Conservation (phyloP, 1,284 basidiomycete species). For the Sporisorium scitamineum region DNA sequence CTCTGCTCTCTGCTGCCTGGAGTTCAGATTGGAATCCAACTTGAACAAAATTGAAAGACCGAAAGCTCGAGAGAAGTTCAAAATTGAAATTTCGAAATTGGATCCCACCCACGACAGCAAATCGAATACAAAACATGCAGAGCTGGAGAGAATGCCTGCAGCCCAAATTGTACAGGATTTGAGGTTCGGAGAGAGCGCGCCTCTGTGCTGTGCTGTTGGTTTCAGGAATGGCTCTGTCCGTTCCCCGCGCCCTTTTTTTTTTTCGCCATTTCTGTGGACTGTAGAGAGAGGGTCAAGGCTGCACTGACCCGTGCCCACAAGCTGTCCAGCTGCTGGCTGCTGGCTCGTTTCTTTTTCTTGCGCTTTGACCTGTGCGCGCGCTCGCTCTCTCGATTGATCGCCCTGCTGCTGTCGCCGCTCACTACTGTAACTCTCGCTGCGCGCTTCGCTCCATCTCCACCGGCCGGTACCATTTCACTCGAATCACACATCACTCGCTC, state of each 20-base stretch:
- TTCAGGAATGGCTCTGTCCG: not conserved
- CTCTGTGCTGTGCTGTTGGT: not conserved
- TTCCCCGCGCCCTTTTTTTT: slow-evolving; percentile 3
- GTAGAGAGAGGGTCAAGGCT: not conserved
- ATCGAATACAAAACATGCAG: slow-evolving; percentile 6
- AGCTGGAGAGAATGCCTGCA: not conserved
- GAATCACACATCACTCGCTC: not conserved
- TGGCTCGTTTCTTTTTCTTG: slow-evolving; percentile 1
- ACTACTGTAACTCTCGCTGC: not conserved
- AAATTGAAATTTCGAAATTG: not conserved
- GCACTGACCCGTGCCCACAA: not conserved
- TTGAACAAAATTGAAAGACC: slow-evolving; percentile 21
- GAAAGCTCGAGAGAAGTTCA: slow-evolving; percentile 29
- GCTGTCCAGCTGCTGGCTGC: not conserved
- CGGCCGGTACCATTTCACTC: not conserved
- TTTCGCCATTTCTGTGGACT: not conserved
- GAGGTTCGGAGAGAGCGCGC: not conserved
- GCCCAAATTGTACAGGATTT: slow-evolving; percentile 2
- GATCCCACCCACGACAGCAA: not conserved
- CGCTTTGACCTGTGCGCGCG: slow-evolving; percentile 6
- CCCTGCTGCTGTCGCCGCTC: not conserved
- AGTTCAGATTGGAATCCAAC: not conserved
- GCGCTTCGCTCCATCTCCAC: slow-evolving; percentile 16
- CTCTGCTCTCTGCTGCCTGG: not conserved
- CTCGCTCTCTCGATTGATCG: not conserved